phyloP scores from a whole-genome alignment of 257 asterid genomes.

The Primulina eburnea region DNA sequence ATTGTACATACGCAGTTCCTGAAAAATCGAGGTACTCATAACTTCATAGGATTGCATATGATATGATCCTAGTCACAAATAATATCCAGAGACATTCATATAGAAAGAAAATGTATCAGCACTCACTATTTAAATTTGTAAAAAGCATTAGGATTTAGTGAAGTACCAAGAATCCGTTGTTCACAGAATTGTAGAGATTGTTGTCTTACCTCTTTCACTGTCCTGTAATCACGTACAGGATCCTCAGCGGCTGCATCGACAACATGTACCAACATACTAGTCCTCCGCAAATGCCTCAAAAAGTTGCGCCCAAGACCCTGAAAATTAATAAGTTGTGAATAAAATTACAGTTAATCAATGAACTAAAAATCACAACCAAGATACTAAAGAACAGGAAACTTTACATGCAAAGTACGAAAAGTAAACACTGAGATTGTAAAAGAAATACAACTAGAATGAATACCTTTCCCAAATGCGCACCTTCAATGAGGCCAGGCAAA shows the following conservation, averaged over 20 bases:
- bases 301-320: conserved; percentile 98
- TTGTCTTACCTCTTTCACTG: conserved; percentile 74
- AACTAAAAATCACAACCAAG: conserved; percentile 8
- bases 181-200: background rate
- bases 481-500: conserved; percentile 98
- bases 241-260: conserved; percentile 80
- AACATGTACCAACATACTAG: conserved; percentile 87
- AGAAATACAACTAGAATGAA: conserved; percentile 13
- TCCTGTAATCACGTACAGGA: conserved; percentile 85
- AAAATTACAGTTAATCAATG: conserved; percentile 7
- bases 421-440: conserved; percentile 30
- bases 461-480: conserved; percentile 99
- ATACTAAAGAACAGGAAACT: background rate
- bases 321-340: conserved; percentile 12
- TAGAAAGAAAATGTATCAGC: background rate
- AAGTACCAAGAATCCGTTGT: background rate
- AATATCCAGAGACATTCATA: background rate
- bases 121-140: background rate
- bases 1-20: conserved; percentile 98
- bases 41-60: conserved; percentile 2
- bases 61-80: background rate
- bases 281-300: conserved; percentile 96
- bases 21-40: conserved; percentile 29
- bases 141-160: background rate
- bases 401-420: background rate